Conservation (phyloP, 202 grass and related monocot species). For the Setaria italica region DNA sequence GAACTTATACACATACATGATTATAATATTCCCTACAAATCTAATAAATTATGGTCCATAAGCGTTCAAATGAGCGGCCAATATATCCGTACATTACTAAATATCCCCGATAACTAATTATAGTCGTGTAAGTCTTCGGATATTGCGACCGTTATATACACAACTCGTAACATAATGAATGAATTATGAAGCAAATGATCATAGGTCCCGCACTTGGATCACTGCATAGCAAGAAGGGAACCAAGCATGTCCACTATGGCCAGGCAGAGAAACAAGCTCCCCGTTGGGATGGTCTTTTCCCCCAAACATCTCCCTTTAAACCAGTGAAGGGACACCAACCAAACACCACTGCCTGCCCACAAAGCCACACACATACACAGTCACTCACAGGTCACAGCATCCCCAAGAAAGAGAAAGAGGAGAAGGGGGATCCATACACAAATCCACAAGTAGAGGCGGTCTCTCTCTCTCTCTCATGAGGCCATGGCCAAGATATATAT, state of each 20-base stretch:
- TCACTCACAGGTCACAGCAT: neutral
- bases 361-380: conserved; percentile 18
- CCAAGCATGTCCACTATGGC: conserved; percentile 52
- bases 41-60: neutral
- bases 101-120: neutral
- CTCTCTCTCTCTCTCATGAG: neutral
- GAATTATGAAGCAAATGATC: conserved; percentile 4
- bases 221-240: neutral
- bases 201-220: conserved; percentile 41
- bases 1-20: neutral
- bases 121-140: neutral
- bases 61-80: neutral
- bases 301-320: conserved; percentile 55
- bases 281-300: conserved; percentile 34
- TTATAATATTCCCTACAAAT: neutral
- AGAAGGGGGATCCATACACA: conserved; percentile 16
- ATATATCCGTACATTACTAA: neutral
- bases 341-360: conserved; percentile 44
- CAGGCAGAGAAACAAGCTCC: conserved; percentile 40
- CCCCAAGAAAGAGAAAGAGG: conserved; percentile 17
- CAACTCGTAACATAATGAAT: no score
- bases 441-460: conserved; percentile 40
- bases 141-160: neutral
- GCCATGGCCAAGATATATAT: conserved; percentile 48
- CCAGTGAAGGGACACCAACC: conserved; percentile 53